Conservation (phyloP, 140 eudicot species). For the Cichorium intybus region DNA sequence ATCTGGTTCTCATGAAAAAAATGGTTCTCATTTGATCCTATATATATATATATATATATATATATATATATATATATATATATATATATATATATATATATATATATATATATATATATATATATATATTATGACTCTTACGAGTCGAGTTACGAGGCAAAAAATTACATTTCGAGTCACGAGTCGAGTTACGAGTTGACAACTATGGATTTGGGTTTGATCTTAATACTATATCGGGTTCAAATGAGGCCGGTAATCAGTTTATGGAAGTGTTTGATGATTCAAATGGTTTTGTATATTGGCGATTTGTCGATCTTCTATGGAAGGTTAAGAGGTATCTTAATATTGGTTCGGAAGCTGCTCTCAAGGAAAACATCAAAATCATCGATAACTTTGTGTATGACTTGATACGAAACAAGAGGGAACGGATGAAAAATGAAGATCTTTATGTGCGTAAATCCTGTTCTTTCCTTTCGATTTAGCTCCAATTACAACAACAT, state of each 20-base stretch:
- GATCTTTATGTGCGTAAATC: conserved; percentile 32
- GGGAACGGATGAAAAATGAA: conserved; percentile 40
- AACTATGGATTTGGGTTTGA: conserved; percentile 68
- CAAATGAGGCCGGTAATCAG: conserved; percentile 36
- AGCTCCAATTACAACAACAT: too few species aligned
- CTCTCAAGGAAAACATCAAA: conserved; percentile 34
- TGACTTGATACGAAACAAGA: conserved; percentile 47
- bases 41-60: too few species aligned
- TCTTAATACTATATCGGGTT: conserved; percentile 45
- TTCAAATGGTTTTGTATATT: conserved; percentile 44
- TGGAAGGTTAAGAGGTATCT: conserved; percentile 51
- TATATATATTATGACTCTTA: too few species aligned
- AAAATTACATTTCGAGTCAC: too few species aligned
- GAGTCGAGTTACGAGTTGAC: too few species aligned
- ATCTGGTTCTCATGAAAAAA: too few species aligned
- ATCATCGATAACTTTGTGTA: conserved; percentile 51
- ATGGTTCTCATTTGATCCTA: too few species aligned
- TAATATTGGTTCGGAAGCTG: conserved; percentile 54
- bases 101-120: too few species aligned
- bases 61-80: too few species aligned
- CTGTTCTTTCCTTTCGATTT: neutral
- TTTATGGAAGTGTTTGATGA: conserved; percentile 58
- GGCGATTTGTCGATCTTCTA: conserved; percentile 50
- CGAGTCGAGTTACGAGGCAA: too few species aligned
- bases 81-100: too few species aligned